Conservation (phyloP, 768 basidiomycete species). For the Lentinula aciculospora region DNA sequence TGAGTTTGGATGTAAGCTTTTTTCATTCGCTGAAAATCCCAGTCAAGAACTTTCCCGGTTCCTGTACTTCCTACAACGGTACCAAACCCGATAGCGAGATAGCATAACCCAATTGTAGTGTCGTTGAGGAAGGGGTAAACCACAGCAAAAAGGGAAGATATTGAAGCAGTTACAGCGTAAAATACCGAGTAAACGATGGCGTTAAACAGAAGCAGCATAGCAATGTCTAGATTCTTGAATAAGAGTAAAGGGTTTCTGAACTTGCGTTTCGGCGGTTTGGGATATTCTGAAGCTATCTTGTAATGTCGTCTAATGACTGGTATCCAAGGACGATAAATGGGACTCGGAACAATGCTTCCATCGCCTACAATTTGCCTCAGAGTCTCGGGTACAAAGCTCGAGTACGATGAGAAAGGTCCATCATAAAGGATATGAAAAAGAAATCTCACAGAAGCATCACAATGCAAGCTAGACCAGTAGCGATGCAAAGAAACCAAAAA, state of each 20-base stretch:
- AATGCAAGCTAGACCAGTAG: slow-evolving; percentile 37
- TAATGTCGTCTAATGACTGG: slow-evolving; percentile 30
- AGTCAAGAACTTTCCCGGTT: slow-evolving; percentile 61
- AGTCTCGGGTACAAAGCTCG: slow-evolving; percentile 48
- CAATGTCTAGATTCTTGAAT: slow-evolving; percentile 49
- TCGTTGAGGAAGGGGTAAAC: slow-evolving; percentile 57
- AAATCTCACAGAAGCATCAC: slow-evolving; percentile 39
- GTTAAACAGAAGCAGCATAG: slow-evolving; percentile 46
- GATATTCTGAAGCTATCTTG: slow-evolving; percentile 18
- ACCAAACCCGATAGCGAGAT: slow-evolving; percentile 70
- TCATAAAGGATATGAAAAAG: slow-evolving; percentile 17
- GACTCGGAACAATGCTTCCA: slow-evolving; percentile 40
- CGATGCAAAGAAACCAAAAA: slow-evolving; percentile 58
- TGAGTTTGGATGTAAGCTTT: slow-evolving; percentile 37
- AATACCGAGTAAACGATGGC: slow-evolving; percentile 50
- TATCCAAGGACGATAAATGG: slow-evolving; percentile 53
- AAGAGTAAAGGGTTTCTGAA: slow-evolving; percentile 53
- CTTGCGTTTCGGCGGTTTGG: slow-evolving; percentile 34
- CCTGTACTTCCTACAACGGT: slow-evolving; percentile 53
- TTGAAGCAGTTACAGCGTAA: slow-evolving; percentile 54
- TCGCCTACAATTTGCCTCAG: slow-evolving; percentile 49
- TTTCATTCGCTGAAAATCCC: slow-evolving; percentile 47
- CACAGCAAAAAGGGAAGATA: slow-evolving; percentile 50
- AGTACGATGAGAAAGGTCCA: slow-evolving; percentile 32
- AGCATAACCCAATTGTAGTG: slow-evolving; percentile 71